phyloP scores from a whole-genome alignment of 139 green algal genomes.

The Tetratostichococcus sp. region DNA sequence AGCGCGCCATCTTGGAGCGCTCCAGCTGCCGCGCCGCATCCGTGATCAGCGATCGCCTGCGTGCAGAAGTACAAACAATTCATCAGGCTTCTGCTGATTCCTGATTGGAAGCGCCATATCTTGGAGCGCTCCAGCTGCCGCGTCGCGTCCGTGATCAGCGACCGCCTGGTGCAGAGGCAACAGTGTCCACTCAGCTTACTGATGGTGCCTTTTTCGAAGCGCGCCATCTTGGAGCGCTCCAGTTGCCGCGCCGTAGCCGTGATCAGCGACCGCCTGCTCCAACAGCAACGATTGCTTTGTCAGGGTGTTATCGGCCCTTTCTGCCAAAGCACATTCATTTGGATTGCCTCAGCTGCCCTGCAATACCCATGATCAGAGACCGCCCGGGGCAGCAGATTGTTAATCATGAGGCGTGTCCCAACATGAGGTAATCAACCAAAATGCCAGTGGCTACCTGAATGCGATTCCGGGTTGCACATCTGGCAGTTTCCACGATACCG shows the following conservation, averaged over 20 bases:
- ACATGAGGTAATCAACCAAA: too few species aligned
- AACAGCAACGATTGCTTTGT: not conserved
- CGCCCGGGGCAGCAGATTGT: too few species aligned
- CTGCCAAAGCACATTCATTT: too few species aligned
- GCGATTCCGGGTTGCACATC: too few species aligned
- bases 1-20: conserved; percentile 82
- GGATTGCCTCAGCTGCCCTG: too few species aligned
- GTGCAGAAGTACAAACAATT: not conserved
- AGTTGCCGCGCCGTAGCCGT: conserved; percentile 65
- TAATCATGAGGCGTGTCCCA: too few species aligned
- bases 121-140: conserved; percentile 58
- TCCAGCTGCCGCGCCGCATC: conserved; percentile 69
- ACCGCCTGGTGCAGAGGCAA: conserved; percentile 6
- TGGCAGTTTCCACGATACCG: too few species aligned
- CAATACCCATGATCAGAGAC: too few species aligned
- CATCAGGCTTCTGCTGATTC: too few species aligned
- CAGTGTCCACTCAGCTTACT: not conserved
- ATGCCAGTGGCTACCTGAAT: too few species aligned
- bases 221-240: conserved; percentile 77
- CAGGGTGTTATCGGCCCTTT: too few species aligned
- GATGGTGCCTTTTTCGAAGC: too few species aligned
- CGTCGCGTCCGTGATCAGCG: conserved; percentile 69
- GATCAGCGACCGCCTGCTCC: conserved; percentile 44
- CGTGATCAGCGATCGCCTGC: conserved; percentile 50
- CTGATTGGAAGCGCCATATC: conserved; percentile 95